Evolutionary conservation across 352 stramenopile genomes (phyloP), one percentile per base, ranked within the genome.

Genomic region (Pythium dissimile): DNA sequence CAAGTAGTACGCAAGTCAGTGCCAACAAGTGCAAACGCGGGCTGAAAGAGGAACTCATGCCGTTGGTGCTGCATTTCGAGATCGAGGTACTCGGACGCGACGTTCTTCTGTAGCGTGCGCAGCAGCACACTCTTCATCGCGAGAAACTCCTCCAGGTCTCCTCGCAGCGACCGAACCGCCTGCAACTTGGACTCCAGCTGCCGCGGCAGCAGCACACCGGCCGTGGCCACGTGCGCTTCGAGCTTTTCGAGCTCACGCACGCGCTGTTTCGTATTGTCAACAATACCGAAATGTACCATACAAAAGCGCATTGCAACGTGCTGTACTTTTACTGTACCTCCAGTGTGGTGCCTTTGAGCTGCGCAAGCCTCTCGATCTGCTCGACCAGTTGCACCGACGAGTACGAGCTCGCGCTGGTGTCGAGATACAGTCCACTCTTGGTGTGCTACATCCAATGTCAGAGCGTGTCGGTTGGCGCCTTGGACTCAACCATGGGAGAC

Each of bases 11-110:
- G n/a, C 21, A 35, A 0, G 28, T 38, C 6, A 52, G 3, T 26
- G 16, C 45, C 35, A 15, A 26, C n/a, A 47, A 4, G 12, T 13
- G 24, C 12, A 32, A 34, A n/a, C 5, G 13, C 2, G 3, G 10
- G 13, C 27, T n/a, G n/a, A n/a, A n/a, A 42, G 5, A 64, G 43
- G 43, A 13, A 7, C 6, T 24, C 20, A 21, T 30, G 78, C 72
- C 58, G 59, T 41, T 82, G 72, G 42, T 83, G 67, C 44, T 72
- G 51, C 53, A 79, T 71, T 46, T 80, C 70, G 18, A 80, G 45
- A 27, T 72, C 65, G 3, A 85, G 47, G 32, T 59, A 73, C 45
- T 75, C 67, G 31, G 48, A 60, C 35, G 43, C 54, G 34, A 61
- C 63, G 52, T 59, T 67, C 50, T 71, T 73, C 24, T 67, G 64